Conservation (phyloP, 768 basidiomycete genomes). For the Xerocomus spinulosus region DNA sequence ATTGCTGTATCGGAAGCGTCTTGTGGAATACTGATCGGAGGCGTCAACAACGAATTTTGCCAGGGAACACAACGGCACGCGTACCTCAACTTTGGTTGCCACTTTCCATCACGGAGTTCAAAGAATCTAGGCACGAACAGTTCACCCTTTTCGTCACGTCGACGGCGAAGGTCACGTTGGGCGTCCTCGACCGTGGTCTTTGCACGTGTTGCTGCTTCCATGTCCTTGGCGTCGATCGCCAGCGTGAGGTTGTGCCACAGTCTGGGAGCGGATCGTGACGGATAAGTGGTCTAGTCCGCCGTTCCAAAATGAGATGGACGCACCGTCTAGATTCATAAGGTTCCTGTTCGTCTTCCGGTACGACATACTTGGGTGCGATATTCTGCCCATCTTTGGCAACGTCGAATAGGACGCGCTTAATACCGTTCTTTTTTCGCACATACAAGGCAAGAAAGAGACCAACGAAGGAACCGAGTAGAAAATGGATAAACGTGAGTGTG, state of each 20-base stretch:
- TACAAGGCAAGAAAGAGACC: not conserved
- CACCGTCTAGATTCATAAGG: conserved; percentile 84
- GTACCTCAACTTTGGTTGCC: conserved; percentile 75
- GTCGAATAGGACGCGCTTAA: conserved; percentile 81
- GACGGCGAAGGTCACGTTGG: conserved; percentile 75
- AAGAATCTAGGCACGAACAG: conserved; percentile 79
- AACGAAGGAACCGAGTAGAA: not conserved
- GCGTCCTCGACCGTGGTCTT: conserved; percentile 90
- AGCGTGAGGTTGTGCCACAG: conserved; percentile 81
- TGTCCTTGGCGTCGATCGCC: conserved; percentile 83
- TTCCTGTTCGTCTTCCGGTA: conserved; percentile 83
- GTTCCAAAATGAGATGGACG: conserved; percentile 20
- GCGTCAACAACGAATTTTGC: not conserved
- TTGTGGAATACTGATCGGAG: conserved; percentile 51
- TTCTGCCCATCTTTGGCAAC: conserved; percentile 69
- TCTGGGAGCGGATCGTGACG: conserved; percentile 30
- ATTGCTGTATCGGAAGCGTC: conserved; percentile 64
- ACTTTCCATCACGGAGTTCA: conserved; percentile 67
- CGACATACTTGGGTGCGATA: conserved; percentile 77
- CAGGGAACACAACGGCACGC: conserved; percentile 24
- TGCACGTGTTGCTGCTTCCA: conserved; percentile 89
- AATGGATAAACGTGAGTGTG: not conserved
- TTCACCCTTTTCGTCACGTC: conserved; percentile 69
- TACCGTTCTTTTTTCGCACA: conserved; percentile 48
- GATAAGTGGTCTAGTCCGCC: conserved; percentile 68